Percentiles rank a stretch among this genome's conserved stretches.
phyloP scores from a whole-genome alignment of 208 protist genomes.

The Trypanosoma rangeli region DNA sequence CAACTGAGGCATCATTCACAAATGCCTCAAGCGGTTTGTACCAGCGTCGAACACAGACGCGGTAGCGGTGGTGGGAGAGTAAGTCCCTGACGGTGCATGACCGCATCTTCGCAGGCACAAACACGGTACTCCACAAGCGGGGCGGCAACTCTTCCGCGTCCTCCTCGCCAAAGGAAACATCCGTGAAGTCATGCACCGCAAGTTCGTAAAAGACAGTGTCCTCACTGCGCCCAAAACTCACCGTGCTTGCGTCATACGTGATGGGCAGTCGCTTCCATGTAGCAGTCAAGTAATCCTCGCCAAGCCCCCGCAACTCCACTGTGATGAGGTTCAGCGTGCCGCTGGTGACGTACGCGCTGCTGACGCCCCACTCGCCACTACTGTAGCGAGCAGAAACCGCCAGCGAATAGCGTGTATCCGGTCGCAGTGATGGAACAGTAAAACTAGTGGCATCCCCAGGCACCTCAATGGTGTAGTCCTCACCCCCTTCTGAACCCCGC shows the following conservation, averaged over 20 bases:
- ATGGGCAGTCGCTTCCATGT: conserved; percentile 75
- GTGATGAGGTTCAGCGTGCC: conserved; percentile 78
- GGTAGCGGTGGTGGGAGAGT: conserved; percentile 74
- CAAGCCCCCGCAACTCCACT: conserved; percentile 57
- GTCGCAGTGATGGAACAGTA: conserved; percentile 54
- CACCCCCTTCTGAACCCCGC: conserved; percentile 41
- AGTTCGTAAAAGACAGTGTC: conserved; percentile 84
- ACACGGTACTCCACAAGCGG: conserved; percentile 21
- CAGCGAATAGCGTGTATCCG: conserved; percentile 72
- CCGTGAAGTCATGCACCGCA: conserved; percentile 67
- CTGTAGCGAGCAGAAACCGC: conserved; percentile 76
- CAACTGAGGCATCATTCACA: conserved; percentile 15
- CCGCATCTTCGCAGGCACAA: conserved; percentile 56
- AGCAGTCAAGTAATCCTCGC: conserved; percentile 83
- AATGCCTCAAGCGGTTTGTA: conserved; percentile 71
- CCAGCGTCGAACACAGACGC: conserved; percentile 85
- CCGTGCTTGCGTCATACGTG: conserved; percentile 46
- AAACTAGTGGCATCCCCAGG: conserved; percentile 43
- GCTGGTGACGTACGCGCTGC: conserved; percentile 48
- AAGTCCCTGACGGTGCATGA: conserved; percentile 64
- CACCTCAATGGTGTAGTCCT: conserved; percentile 60
- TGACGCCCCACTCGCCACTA: conserved; percentile 66
- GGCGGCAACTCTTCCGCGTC: conserved; percentile 24
- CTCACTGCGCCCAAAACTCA: conserved; percentile 65
- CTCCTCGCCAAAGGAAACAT: conserved; percentile 58